phyloP scores from a whole-genome alignment of 371 early-diverging fungal species.

The Syncephalastrum racemosum region DNA sequence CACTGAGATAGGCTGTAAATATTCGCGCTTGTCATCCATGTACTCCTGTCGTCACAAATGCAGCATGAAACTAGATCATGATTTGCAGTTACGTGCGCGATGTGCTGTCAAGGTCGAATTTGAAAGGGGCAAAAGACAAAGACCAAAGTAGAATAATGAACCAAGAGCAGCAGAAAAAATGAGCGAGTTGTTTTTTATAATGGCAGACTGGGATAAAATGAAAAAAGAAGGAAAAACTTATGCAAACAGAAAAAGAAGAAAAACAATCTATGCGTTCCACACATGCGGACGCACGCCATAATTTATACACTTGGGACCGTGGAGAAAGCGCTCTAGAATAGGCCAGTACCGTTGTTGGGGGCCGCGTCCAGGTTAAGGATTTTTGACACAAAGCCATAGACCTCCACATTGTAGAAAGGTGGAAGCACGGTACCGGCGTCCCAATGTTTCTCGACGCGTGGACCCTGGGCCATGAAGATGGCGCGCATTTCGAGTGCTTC shows the following conservation, averaged over 20 bases:
- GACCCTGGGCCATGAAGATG: slow-evolving; percentile 84
- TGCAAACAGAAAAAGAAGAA: slow-evolving; percentile 6
- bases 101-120: too few species aligned
- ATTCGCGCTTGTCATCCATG: too few species aligned
- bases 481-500: slow-evolving; percentile 79
- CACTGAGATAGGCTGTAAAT: too few species aligned
- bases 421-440: slow-evolving; percentile 33
- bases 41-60: too few species aligned
- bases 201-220: not conserved
- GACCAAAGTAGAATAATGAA: not conserved
- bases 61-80: too few species aligned
- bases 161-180: not conserved
- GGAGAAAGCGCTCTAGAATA: not conserved
- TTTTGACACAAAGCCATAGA: slow-evolving; percentile 69
- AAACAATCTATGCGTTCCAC: not conserved
- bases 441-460: slow-evolving; percentile 49
- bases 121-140: not conserved
- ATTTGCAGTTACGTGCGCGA: too few species aligned
- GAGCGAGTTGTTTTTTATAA: not conserved
- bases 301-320: not conserved
- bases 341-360: slow-evolving; percentile 69
- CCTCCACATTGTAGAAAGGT: slow-evolving; percentile 73
- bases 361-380: slow-evolving; percentile 64
- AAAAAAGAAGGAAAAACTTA: not conserved
- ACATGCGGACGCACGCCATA: not conserved